Evolutionary conservation across 2,329 filamentous ascomycete genomes (phyloP), one percentile per base, ranked within the genome.

Genomic region (Exophiala sp.): DNA sequence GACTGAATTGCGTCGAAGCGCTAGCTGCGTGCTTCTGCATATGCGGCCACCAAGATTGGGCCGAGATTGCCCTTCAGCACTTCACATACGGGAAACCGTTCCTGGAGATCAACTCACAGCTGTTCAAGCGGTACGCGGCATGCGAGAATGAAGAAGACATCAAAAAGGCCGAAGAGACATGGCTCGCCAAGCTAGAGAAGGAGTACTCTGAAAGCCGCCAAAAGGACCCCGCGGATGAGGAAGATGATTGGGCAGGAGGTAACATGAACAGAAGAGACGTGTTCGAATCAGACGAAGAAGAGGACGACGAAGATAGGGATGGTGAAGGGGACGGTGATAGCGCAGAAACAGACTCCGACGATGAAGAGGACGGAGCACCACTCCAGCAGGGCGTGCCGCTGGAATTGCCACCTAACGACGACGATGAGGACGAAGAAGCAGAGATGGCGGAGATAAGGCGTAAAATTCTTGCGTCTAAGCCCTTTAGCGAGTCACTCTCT

Each of bases 1-100:
- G 91, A 50, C 71, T 99, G 59, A 99, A 99, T 71, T 99, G 94
- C 65, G 94, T 91, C 29, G 94, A 99, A 75, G 94, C 94, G 3
- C 77, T 99, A 43, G 94, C 91, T 0, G 92, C 94, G 3, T 89
- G 89, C 18, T 99, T 95, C 67, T 89, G 82, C 65, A 99, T 99
- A 60, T 97, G 92, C 65, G 90, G 94, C 3, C 89, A 94, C 65
- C 70, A 81, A 5, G 92, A 96, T 47, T 99, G 94, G 94, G 92
- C 94, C 0, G 84, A 87, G 66, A 82, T 89, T 59, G 84, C 95
- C 1, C 73, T 99, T 24, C 82, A 83, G 60, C 87, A 89, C 1
- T 99, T 99, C 66, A 86, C 86, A 2, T 99, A 99, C 67, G 94
- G 94, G 0, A 75, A 84, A 54, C 85, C 89, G 0, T 99, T 99